Base-by-base conservation (phyloP, 306 rosid species). In the Medicago ruthenica region DNA sequence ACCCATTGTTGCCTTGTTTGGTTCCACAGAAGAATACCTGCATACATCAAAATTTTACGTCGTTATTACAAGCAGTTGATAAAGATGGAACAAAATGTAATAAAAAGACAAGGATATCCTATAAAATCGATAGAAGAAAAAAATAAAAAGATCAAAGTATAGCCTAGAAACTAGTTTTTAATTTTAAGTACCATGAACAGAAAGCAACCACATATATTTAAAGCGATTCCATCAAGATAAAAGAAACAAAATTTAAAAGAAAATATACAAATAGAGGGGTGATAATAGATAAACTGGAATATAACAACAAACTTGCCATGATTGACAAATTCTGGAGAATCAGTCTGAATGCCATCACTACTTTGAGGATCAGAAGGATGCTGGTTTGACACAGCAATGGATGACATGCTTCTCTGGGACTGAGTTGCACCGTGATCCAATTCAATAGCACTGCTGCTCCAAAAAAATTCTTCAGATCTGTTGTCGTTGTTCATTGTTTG, bases 1-100 rank as follows among this genome's bases (percentile, higher is more conserved):
- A 82, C 55, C 98, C 97, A 94, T 36, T 86, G 93, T 68, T 79
- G 85, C 83, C 98, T 90, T 24, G 64, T 81, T 81, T 87, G 90
- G 77, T 94, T 87, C 96, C 96, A 94, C 69, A 88, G 88, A 84
- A 85, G 68, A 65, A 90, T 89, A 78, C 96, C 98, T 94, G 88
- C 82, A 79, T 65, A 22, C 79, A 83, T 53, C 76, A 16, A 48
- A 70, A 18, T 59, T n/a, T 55, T 45, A 15, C 22, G 59, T 47
- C 2, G 20, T 34, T 53, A 44, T 44, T 73, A 73, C 39, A 54
- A 44, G 41, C 47, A 51, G 68, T 67, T 70, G 76, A 24, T 73
- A 59, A 27, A 70, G 48, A 62, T 21, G 64, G 55, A 24, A 16
- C 34, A 60, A 73, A 76, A 31, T 40, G 59, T 14, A 11, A 47